phyloP scores from a whole-genome alignment of 129 eudicot genomes.

The Erigeron canadensis region DNA sequence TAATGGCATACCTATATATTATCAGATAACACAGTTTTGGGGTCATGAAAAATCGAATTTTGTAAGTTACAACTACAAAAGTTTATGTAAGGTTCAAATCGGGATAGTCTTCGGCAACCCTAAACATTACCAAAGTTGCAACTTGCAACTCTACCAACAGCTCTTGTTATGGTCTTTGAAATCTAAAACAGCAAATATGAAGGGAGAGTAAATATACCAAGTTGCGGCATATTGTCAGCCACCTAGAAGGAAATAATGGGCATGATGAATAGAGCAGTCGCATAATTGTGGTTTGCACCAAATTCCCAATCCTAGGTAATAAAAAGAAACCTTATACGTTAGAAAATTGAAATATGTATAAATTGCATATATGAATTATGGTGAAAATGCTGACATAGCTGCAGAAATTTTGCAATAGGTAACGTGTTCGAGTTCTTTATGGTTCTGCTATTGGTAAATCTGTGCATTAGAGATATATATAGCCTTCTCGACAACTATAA shows the following conservation, averaged over 20 bases:
- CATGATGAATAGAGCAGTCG: slow-evolving; percentile 89
- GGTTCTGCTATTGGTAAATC: neutral
- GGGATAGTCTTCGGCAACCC: neutral
- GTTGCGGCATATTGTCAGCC: slow-evolving; percentile 87
- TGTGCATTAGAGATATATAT: slow-evolving; percentile 3
- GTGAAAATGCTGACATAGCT: slow-evolving; percentile 6
- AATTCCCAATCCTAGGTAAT: slow-evolving; percentile 64
- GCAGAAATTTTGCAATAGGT: too few relatives aligned
- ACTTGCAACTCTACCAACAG: neutral
- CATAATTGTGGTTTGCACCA: slow-evolving; percentile 80
- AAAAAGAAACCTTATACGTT: slow-evolving; percentile 14
- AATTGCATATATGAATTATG: slow-evolving; percentile 9
- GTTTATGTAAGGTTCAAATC: neutral
- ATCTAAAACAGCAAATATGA: slow-evolving; percentile 14
- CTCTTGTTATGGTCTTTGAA: slow-evolving; percentile 10
- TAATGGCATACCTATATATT: neutral
- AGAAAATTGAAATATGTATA: neutral
- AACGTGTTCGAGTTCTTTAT: too few relatives aligned
- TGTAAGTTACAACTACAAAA: slow-evolving; percentile 2
- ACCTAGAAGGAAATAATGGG: slow-evolving; percentile 82
- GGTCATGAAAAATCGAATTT: neutral
- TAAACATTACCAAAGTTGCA: neutral
- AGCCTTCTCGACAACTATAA: neutral
- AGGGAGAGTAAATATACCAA: slow-evolving; percentile 49
- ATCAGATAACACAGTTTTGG: neutral